Conservation (phyloP, 352 stramenopile species). For the Phytophthora cryptogea region DNA sequence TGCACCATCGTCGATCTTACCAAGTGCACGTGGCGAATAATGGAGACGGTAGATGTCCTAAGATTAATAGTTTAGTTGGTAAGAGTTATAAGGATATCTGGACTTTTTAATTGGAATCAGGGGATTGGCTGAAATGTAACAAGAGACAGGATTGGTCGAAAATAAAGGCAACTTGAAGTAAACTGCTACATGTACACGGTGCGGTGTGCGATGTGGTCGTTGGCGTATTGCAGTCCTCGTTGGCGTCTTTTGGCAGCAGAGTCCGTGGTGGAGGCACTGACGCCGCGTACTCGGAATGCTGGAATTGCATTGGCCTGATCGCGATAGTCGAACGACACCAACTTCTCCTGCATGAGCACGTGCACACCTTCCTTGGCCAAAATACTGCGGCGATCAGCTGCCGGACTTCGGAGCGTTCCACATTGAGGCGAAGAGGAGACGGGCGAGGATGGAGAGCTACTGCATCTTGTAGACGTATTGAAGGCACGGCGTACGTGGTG, state of each 20-base stretch:
- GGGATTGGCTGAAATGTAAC: conserved; percentile 12
- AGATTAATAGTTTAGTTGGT: neutral
- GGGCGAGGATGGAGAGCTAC: conserved; percentile 14
- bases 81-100: conserved; percentile 1
- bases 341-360: conserved; percentile 58
- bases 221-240: conserved; percentile 39
- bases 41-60: conserved; percentile 15
- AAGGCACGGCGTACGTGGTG: conserved; percentile 8
- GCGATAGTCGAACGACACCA: conserved; percentile 48
- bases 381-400: conserved; percentile 44
- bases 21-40: conserved; percentile 20
- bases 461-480: conserved; percentile 11
- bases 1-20: conserved; percentile 49
- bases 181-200: conserved; percentile 25
- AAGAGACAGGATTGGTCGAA: conserved; percentile 16
- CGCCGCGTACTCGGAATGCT: conserved; percentile 48
- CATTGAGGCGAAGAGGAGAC: conserved; percentile 16
- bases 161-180: conserved; percentile 16
- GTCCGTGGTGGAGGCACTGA: conserved; percentile 33
- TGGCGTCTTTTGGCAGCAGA: conserved; percentile 44
- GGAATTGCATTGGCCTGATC: conserved; percentile 28
- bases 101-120: neutral
- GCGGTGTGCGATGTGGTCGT: conserved; percentile 31
- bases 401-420: conserved; percentile 13
- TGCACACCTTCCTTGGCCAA: conserved; percentile 52